Percentiles rank a stretch among this genome's conserved stretches.
phyloP scores from a whole-genome alignment of 306 rosid species.

The Fagus sylvatica region DNA sequence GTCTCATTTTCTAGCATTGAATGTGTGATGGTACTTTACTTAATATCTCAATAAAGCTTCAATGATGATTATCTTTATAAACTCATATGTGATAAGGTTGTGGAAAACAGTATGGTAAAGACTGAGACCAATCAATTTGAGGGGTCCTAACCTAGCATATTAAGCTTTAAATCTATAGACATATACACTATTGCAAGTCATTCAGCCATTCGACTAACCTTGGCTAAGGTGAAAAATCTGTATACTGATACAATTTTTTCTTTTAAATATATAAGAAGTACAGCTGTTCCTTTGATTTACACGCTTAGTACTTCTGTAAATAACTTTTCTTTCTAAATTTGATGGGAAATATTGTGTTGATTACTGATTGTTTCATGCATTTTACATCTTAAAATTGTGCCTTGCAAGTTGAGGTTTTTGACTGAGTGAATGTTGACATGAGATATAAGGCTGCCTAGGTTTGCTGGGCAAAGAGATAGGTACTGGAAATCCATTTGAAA shows the following conservation, averaged over 20 bases:
- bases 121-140: neutral
- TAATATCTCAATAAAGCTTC: neutral
- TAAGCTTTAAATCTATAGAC: neutral
- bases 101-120: neutral
- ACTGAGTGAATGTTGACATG: neutral
- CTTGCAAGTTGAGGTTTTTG: neutral
- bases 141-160: neutral
- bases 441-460: neutral
- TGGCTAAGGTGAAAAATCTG: neutral
- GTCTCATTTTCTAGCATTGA: neutral
- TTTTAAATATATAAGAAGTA: neutral
- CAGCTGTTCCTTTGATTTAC: neutral
- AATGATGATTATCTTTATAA: neutral
- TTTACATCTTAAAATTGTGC: neutral
- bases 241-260: neutral
- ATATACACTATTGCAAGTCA: neutral
- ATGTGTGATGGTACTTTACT: neutral
- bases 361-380: neutral
- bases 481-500: neutral
- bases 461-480: neutral
- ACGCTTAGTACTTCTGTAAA: no score
- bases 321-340: no score
- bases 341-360: no score
- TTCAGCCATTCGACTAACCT: neutral
- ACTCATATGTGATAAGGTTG: neutral